A percentile compares a stretch with the other conserved stretches of the same genome.
Conservation (phyloP, 805 yeast genomes). For the Metschnikowia picachoensis region DNA sequence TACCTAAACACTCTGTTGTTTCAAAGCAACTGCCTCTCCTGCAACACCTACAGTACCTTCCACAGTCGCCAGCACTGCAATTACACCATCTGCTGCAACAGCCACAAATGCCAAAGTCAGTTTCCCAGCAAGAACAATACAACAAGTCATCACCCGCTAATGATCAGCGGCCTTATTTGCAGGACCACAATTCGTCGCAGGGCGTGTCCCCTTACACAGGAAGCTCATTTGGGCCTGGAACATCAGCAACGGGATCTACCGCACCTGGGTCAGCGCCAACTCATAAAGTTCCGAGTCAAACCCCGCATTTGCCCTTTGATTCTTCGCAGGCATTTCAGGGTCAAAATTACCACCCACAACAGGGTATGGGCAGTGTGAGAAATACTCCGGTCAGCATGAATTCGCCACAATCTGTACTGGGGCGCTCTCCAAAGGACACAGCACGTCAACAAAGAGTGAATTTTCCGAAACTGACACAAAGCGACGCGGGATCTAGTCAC, state of each 20-base stretch:
- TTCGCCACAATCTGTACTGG: slow-evolving; percentile 28
- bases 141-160: slow-evolving; percentile 3
- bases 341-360: slow-evolving; percentile 2
- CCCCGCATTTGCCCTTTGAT: slow-evolving; percentile 7
- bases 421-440: slow-evolving; percentile 30
- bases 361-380: slow-evolving; percentile 14
- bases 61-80: slow-evolving; percentile 10
- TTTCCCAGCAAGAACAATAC: slow-evolving; percentile 1
- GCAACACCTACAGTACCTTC: slow-evolving; percentile 17
- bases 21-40: slow-evolving; percentile 8
- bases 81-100: slow-evolving; percentile 3
- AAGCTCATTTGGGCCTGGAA: not conserved
- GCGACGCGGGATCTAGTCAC: slow-evolving; percentile 2
- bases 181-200: slow-evolving; percentile 5
- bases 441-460: slow-evolving; percentile 16
- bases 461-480: not conserved
- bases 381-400: slow-evolving; percentile 19
- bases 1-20: slow-evolving; percentile 1
- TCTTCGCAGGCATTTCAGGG: slow-evolving; percentile 7
- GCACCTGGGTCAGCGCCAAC: not conserved
- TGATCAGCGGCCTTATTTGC: slow-evolving; percentile 7
- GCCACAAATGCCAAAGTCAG: not conserved
- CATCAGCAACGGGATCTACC: not conserved
- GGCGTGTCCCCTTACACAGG: slow-evolving; percentile 4
- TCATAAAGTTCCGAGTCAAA: slow-evolving; percentile 1